Evolutionary conservation across 768 basidiomycete genomes (phyloP).

Genomic region (Lyophyllum shimeji): DNA sequence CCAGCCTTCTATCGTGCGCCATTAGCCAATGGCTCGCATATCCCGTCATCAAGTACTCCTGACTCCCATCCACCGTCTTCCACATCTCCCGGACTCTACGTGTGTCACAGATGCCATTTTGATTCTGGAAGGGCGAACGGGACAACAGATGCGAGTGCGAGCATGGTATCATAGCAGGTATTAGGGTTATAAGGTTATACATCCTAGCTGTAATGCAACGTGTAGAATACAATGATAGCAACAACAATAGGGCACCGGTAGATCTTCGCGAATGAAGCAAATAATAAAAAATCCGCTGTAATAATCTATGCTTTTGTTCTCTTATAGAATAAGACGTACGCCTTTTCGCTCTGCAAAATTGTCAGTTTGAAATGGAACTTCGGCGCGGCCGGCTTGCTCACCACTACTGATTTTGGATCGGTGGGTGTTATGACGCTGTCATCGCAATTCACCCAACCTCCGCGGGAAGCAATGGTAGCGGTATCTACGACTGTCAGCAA

Average conservation of each 20-base stretch:
- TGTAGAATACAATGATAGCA: constrained; percentile 23
- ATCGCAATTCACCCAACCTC: constrained; percentile 92
- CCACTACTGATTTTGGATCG: constrained; percentile 80
- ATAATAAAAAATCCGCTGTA: constrained; percentile 25
- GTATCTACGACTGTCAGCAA: constrained; percentile 60
- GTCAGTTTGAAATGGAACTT: background rate
- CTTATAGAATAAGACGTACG: constrained; percentile 85
- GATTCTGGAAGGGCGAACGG: constrained; percentile 28
- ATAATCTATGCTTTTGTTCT: constrained; percentile 48
- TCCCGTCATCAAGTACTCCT: constrained; percentile 3
- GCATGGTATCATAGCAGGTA: constrained; percentile 34
- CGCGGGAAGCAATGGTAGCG: constrained; percentile 83
- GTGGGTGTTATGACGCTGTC: constrained; percentile 82
- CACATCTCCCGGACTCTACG: constrained; percentile 22
- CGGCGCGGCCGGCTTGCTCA: constrained; percentile 34
- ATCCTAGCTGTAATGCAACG: constrained; percentile 23
- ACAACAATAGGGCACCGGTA: constrained; percentile 13
- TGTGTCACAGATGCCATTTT: constrained; percentile 52
- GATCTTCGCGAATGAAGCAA: constrained; percentile 15
- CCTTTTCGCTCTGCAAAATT: constrained; percentile 46
- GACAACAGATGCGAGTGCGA: constrained; percentile 26
- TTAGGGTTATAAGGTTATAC: constrained; percentile 36
- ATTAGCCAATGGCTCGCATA: constrained; percentile 2
- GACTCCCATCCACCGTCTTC: background rate
- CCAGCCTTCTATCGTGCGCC: constrained; percentile 64